Base-by-base conservation (phyloP, 73 alveolate species). In the Paramecium biaurelia region DNA sequence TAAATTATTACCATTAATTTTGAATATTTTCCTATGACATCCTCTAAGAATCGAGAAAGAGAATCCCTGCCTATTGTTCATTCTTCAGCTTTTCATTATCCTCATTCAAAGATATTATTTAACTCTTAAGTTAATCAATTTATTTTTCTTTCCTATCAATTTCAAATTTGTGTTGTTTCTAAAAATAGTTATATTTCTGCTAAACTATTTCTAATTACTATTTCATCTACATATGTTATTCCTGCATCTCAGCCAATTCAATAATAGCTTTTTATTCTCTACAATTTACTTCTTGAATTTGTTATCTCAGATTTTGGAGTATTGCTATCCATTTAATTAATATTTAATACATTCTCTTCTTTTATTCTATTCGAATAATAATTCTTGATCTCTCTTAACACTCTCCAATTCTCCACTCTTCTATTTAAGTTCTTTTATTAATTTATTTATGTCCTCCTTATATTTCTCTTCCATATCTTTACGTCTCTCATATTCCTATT, bases 391-490 rank as follows among this genome's bases (percentile, higher is more conserved):
- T 38, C 86, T 72, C 41, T 30, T 34, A 4, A 72, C 30, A 28
- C 35, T 28, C 32, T 72, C 86, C 18, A 35, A 3, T 38, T 72
- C 86, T 38, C 12, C 35, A 14, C 59, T 6, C 58, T 72, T 32
- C 58, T 72, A 37, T 21, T 72, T 72, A 8, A 72, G 56, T 72
- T 72, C 86, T 37, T 57, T 72, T 38, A 72, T 72, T 10, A 79
- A 42, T 79, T 24, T 38, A 43, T 79, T 79, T 43, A 79, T 79
- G 12, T 79, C 90, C 6, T 79, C 90, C 34, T 79, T 79, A 45
- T 79, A 79, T 79, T 79, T 79, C 28, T 79, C 90, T 15, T 79
- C 90, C 90, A 79, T 79, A 34, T 79, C 90, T 26, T 79, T 79
- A 8, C 90, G 70, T 26, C 90, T 79, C 30, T 79, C 90, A 21